Conservation (phyloP, 345 rosid species). For the Cardiospermum halicacabum region DNA sequence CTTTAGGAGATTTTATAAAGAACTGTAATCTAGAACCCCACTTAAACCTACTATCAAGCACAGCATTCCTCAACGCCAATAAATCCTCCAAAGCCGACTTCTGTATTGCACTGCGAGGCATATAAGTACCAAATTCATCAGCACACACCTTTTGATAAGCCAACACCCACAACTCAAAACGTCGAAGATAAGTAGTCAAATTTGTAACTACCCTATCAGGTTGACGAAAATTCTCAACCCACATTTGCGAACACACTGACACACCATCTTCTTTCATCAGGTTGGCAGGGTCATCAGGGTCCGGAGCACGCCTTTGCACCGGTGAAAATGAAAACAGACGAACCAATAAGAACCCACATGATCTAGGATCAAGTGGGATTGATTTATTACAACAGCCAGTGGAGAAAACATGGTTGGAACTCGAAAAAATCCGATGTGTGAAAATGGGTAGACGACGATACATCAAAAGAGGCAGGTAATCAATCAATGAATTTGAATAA, state of each 20-base stretch:
- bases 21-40: conserved; percentile 96
- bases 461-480: conserved; percentile 29
- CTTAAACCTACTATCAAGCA: conserved; percentile 87
- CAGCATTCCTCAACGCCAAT: conserved; percentile 77
- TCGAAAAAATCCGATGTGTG: conserved; percentile 25
- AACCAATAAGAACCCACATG: conserved; percentile 24
- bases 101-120: conserved; percentile 78
- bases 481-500: background rate
- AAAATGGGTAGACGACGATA: conserved; percentile 38
- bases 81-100: conserved; percentile 79
- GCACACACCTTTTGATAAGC: conserved; percentile 90
- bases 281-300: conserved; percentile 78
- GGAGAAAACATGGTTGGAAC: conserved; percentile 17
- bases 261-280: conserved; percentile 92
- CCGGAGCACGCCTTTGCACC: conserved; percentile 48
- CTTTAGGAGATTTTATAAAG: conserved; percentile 79
- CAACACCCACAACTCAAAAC: conserved; percentile 89
- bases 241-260: conserved; percentile 90
- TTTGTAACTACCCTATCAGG: conserved; percentile 53
- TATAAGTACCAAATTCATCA: conserved; percentile 80
- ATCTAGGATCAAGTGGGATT: conserved; percentile 15
- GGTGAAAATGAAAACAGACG: conserved; percentile 55
- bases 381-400: conserved; percentile 18
- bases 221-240: conserved; percentile 63
- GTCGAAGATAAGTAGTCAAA: conserved; percentile 59